Evolutionary conservation across 768 basidiomycete genomes (phyloP).

Genomic region (Nidularia pulvinata): DNA sequence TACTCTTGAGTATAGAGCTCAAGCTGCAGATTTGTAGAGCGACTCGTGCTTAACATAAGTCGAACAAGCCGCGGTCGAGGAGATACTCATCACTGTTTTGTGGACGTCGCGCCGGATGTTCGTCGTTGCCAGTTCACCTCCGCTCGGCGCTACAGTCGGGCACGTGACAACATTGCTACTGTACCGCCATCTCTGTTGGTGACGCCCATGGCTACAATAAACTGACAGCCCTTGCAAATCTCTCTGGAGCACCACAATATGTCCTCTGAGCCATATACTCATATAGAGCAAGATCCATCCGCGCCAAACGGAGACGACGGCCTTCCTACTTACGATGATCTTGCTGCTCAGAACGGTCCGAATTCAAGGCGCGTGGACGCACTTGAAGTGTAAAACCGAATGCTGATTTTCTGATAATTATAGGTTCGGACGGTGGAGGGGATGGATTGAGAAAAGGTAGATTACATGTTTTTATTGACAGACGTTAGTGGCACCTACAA

Average conservation of each 20-base stretch:
- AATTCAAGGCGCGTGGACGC: slow-evolving; percentile 65
- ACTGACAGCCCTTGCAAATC: too few relatives aligned
- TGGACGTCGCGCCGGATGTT: too few relatives aligned
- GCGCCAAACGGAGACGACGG: slow-evolving; percentile 40
- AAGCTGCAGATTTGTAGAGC: too few relatives aligned
- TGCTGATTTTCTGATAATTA: slow-evolving; percentile 6
- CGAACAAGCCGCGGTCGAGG: too few relatives aligned
- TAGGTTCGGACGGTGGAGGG: slow-evolving; percentile 85
- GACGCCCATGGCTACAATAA: not conserved
- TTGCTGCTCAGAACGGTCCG: slow-evolving; percentile 74
- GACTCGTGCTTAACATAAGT: too few relatives aligned
- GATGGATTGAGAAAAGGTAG: slow-evolving; percentile 89
- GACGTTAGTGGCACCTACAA: too few relatives aligned
- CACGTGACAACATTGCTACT: not conserved
- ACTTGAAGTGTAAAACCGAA: not conserved
- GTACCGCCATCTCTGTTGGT: not conserved
- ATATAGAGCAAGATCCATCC: slow-evolving; percentile 43
- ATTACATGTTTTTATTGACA: slow-evolving; percentile 4
- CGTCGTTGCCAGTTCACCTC: too few relatives aligned
- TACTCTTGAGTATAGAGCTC: too few relatives aligned
- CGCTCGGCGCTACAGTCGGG: not conserved
- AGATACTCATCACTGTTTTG: too few relatives aligned
- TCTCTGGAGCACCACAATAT: slow-evolving; percentile 6
- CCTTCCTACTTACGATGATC: slow-evolving; percentile 79
- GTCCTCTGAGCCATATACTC: slow-evolving; percentile 21